These are phyloP conservation scores for Skeletonema grethae DNA, from an alignment of 108 stramenopile genomes.

Conservation along the genomic window DNA sequence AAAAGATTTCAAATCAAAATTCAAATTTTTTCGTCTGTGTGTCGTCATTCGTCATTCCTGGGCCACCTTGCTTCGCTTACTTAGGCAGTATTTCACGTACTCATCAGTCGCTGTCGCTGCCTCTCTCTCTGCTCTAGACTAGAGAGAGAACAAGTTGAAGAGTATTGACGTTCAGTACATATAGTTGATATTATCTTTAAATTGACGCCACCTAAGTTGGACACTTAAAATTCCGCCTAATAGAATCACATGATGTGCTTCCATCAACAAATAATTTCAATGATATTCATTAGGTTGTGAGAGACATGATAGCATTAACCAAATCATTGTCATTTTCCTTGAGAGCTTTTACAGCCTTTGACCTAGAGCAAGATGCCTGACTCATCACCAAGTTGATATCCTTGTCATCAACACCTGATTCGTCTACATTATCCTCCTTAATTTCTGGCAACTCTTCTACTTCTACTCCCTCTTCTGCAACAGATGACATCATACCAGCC, in stretches of 20 bases:
- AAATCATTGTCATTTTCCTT: constrained; percentile 82
- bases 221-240: background rate
- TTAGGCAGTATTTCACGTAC: too few species aligned
- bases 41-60: too few species aligned
- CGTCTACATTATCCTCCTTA: constrained; percentile 51
- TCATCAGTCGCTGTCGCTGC: too few species aligned
- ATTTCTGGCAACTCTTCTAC: constrained; percentile 1
- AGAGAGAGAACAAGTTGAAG: too few species aligned
- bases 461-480: background rate
- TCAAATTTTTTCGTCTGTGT: too few species aligned
- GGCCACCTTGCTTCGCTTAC: too few species aligned
- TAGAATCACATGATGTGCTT: background rate
- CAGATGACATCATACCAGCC: constrained; percentile 20
- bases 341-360: constrained; percentile 71
- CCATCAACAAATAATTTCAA: background rate
- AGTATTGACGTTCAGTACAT: too few species aligned
- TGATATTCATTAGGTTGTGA: constrained; percentile 48
- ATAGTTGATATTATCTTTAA: background rate
- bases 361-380: constrained; percentile 60
- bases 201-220: background rate
- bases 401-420: constrained; percentile 74
- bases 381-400: constrained; percentile 83
- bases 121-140: too few species aligned
- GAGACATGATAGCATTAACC: constrained; percentile 89
- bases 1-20: too few species aligned